Base-by-base conservation (phyloP, 1,284 basidiomycete species). In the Waitea zeae region DNA sequence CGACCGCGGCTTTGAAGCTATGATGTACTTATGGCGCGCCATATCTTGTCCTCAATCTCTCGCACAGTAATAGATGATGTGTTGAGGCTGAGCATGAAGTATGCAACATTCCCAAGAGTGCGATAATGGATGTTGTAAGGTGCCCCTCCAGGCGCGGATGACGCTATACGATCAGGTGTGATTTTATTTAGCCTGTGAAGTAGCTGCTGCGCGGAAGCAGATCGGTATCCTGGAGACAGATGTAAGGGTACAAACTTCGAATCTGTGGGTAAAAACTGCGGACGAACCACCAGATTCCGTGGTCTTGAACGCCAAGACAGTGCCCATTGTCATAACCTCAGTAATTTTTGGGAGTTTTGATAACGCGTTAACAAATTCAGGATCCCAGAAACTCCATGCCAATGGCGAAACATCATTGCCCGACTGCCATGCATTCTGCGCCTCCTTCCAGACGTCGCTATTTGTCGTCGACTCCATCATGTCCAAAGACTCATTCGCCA, bases 51-150 rank as follows among this genome's bases (percentile, higher is more conserved):
- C 45, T 83, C 74, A 7, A 82, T 46, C 11, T 61, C 59, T 38
- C 67, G 61, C 22, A 78, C 58, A n/a, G 65, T 61, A 6, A 50
- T 45, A 1, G 55, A 36, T 1, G 56, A 49, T 1, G 83, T 87
- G 47, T 89, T 90, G 30, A 97, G 62, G 54, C 82, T 92, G 4
- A 77, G 81, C 71, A 98, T 96, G 52, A 96, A 78, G 55, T 98
- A 98, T 9, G 84, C 79, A 7, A 96, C 81, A 46, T 95, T 78
- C 0, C 93, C 93, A 17, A 97, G 59, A 0, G 93, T 92, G 41
- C 93, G 65, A 39, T 74, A 89, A 52, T 97, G 84, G 12, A 96
- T 67, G 14, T 74, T 69, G 48, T 81, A 88, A 0, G 64, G 61
- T 6, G 61, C 62, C 5, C 67, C 69, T 0, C 67, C 67, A 2